Base-by-base conservation (phyloP, 139 green algal species). In the Chlamydomonas schloesseri region DNA sequence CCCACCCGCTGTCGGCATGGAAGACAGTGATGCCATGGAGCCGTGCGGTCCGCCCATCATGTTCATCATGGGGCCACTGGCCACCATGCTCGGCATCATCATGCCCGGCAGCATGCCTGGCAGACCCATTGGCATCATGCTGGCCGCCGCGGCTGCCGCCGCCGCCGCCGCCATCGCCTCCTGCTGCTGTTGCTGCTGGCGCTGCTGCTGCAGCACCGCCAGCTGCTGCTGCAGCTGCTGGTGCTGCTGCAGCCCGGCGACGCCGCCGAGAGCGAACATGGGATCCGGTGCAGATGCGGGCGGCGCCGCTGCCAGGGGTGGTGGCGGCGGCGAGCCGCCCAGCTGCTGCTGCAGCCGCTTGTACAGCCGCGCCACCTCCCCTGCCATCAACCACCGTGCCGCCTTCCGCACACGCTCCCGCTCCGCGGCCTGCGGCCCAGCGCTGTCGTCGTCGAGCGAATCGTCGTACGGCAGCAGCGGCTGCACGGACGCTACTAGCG, bases 181-280 rank as follows among this genome's bases (percentile, higher is more conserved):
- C 31, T 68, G 70, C 46, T 73, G 36, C n/a, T 60, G 18, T 4
- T 82, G 58, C 42, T 65, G 57, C 42, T 80, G 60, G 20, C 10
- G 71, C 68, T 55, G 65, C 79, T 71, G 55, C 82, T 55, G 71
- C 23, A 34, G 72, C 76, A 11, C 3, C 20, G 77, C 29, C n/a
- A 33, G 37, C 42, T 33, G 77, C 77, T 34, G 77, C 60, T 33
- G 9, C 42, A 10, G 8, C 28, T 73, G 76, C 57, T 82, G 75
- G 33, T 71, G 76, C 42, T 60, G 76, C 26, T 47, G 28, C 26
- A 8, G 57, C 29, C 57, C 34, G 31, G 9, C 10, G 42, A 84
- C 13, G 26, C 79, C 79, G 47, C 79, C 79, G 6, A 76, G 67
- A 3, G 79, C 67, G 36, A 85, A 76, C 67, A 85, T 68, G 24